These are phyloP conservation scores for Heracleum sosnowskyi DNA, from an alignment of 129 eudicot species.

Conservation along the genomic window DNA sequence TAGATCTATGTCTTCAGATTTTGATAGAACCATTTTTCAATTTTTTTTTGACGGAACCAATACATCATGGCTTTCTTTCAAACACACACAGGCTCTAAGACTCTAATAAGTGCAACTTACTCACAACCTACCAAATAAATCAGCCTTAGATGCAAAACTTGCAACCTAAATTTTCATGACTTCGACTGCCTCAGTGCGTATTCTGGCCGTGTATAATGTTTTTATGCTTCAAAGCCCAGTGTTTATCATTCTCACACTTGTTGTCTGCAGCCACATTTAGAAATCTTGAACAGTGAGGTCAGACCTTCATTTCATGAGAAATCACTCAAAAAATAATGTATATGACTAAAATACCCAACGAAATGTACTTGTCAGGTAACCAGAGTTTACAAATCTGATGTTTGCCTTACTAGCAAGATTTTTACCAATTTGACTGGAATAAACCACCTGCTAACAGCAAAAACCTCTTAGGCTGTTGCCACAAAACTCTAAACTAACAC, in stretches of 20 bases:
- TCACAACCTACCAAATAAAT: too few relatives aligned
- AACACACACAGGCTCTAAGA: too few relatives aligned
- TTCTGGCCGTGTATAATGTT: too few relatives aligned
- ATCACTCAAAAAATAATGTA: neutral
- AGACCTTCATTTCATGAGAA: neutral
- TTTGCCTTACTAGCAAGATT: neutral
- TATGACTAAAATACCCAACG: neutral
- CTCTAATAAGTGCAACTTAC: too few relatives aligned
- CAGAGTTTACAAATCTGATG: neutral
- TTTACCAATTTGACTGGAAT: neutral
- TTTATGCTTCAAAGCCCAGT: neutral
- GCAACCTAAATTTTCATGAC: too few relatives aligned
- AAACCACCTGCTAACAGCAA: neutral
- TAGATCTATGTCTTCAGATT: too few relatives aligned
- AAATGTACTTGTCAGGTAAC: neutral
- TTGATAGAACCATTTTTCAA: too few relatives aligned
- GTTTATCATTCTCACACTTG: neutral
- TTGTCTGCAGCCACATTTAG: neutral
- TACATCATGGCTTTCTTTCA: too few relatives aligned
- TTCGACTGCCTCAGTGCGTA: neutral
- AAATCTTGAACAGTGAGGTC: neutral
- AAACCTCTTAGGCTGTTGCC: too few relatives aligned
- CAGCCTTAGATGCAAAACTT: too few relatives aligned
- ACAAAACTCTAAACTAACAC: neutral
- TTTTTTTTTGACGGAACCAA: too few relatives aligned